Evolutionary conservation across 225 moss, liverwort and hornwort species (phyloP), one percentile per base, ranked within the genome.

Genomic region (Takakia lepidozioides): DNA sequence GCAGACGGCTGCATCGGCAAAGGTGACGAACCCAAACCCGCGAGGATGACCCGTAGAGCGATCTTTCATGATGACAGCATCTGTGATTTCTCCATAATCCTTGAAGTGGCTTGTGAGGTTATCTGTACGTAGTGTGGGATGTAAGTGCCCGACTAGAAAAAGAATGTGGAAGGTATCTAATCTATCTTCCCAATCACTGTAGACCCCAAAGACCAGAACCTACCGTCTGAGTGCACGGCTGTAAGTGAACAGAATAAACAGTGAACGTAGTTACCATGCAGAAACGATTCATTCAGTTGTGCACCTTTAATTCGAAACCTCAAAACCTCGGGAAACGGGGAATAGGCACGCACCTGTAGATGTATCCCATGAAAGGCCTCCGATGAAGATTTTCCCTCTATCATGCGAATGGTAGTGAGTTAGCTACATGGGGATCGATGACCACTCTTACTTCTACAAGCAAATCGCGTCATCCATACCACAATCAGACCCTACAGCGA

Each of bases 341-440:
- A n/a, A n/a, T n/a, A 9, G 17, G 1, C 20, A 63, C 87, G 27
- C 58, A 87, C 93, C 93, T 84, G 93, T 95, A 8, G 89, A 79
- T 39, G 93, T 95, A 52, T 95, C 93, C 93, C 93, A 95, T 71
- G 93, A 95, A 38, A 95, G 68, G 70, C 93, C 93, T 60, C 93
- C 93, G 68, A 95, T 95, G 68, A 95, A 95, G 70, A 95, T 95
- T 74, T 95, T 95, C 82, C 93, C 93, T 89, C 93, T 95, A 95
- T 82, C 93, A 95, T 73, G 89, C 73, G 79, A 79, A 55, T 69
- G 88, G 76, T 68, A 88, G 58, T 72, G 71, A 63, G 88, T 88
- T 88, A 93, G 92, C 92, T 85, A 83, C 50, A 59, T 35, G 59
- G 61, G 77, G 67, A 63, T 71, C 63, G 62, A 70, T 69, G 73